Percentiles rank a stretch among this genome's conserved stretches.
These are phyloP conservation scores for Metarhizium album DNA, from an alignment of 2,329 filamentous ascomycete species.

Conservation along the genomic window DNA sequence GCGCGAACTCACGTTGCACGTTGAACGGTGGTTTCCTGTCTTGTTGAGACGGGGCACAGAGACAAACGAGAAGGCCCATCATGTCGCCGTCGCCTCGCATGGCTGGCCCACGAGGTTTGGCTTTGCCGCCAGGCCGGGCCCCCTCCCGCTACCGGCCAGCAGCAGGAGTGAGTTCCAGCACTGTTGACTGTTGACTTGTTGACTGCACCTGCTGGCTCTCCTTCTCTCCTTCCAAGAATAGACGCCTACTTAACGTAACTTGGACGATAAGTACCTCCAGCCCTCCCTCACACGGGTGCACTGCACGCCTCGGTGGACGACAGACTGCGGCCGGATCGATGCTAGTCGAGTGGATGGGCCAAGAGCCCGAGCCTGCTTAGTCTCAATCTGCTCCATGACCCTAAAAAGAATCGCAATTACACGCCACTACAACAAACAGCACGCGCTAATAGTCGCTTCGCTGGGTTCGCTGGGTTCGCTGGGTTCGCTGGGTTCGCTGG, in stretches of 20 bases:
- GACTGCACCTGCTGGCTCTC: no score
- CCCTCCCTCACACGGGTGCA: no score
- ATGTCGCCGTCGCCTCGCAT: not conserved
- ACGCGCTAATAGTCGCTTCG: no score
- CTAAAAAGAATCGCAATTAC: conserved; percentile 9
- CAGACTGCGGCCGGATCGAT: conserved; percentile 6
- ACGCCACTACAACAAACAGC: no score
- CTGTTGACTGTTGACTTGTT: no score
- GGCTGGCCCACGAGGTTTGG: not conserved
- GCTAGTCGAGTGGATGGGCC: conserved; percentile 5
- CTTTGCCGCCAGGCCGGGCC: not conserved
- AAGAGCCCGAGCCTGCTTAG: conserved; percentile 3
- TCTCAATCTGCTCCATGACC: conserved; percentile 5
- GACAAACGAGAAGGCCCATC: not conserved
- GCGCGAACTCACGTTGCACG: not conserved
- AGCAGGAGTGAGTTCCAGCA: no score
- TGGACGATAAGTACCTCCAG: no score
- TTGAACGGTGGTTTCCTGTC: not conserved
- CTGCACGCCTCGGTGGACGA: not conserved
- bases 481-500: no score
- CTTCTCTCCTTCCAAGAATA: conserved; percentile 39
- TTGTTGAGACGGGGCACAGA: conserved; percentile 3
- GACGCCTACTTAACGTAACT: conserved; percentile 29
- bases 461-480: no score
- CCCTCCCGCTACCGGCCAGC: not conserved